Percentiles rank a stretch among this genome's conserved stretches.
These are phyloP conservation scores for Dendrocalamus sinicus DNA, from an alignment of 176 grass and related monocot genomes.

Conservation along the genomic window DNA sequence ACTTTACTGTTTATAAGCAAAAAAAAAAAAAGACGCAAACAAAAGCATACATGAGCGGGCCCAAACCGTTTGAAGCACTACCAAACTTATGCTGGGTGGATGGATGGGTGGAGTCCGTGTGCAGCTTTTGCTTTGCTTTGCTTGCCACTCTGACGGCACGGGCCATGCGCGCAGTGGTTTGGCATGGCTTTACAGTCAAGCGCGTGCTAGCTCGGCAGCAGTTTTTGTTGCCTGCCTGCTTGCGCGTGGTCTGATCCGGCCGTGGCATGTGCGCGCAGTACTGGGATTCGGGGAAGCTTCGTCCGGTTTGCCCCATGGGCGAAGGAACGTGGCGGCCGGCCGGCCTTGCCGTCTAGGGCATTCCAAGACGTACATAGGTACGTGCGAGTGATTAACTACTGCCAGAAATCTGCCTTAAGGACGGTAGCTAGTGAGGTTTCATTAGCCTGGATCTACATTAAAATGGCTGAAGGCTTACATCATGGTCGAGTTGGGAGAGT, in stretches of 20 bases:
- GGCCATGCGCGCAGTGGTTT: not conserved
- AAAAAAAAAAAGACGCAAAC: too few species aligned
- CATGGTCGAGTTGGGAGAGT: not conserved
- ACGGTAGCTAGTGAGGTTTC: not conserved
- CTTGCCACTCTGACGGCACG: not conserved
- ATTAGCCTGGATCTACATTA: not conserved
- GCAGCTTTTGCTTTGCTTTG: slow-evolving; percentile 25
- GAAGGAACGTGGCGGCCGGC: slow-evolving; percentile 35
- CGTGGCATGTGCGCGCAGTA: slow-evolving; percentile 36
- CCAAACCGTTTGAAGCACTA: too few species aligned
- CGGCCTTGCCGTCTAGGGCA: slow-evolving; percentile 16
- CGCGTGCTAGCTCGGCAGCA: not conserved
- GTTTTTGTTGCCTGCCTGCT: too few species aligned
- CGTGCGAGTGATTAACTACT: not conserved
- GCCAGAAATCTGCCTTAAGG: not conserved
- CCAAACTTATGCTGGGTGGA: not conserved
- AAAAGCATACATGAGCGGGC: too few species aligned
- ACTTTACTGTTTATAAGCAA: too few species aligned
- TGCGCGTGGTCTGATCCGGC: slow-evolving; percentile 6
- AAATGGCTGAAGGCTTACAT: not conserved
- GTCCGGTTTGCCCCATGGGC: slow-evolving; percentile 1
- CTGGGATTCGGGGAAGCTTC: slow-evolving; percentile 46
- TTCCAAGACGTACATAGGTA: not conserved
- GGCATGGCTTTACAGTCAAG: slow-evolving; percentile 44
- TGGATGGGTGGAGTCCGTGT: not conserved